These are phyloP conservation scores for Acacia concinna DNA, from an alignment of 331 rosid species.

Conservation along the genomic window DNA sequence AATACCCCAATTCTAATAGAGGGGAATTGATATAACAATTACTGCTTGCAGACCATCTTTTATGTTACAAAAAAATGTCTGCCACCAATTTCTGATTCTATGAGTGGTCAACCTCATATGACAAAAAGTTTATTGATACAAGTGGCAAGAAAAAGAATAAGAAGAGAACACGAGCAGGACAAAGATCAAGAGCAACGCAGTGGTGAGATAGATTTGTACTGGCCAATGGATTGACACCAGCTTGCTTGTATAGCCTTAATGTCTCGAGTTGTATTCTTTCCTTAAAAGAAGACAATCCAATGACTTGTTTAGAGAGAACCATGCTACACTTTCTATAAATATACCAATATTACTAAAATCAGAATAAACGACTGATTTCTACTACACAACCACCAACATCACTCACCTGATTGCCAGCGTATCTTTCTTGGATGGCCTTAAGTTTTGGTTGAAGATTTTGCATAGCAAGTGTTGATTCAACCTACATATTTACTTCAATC, in stretches of 20 bases:
- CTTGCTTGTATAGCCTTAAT: slow-evolving; percentile 84
- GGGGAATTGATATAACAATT: not conserved
- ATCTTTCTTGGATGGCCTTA: slow-evolving; percentile 97
- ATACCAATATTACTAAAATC: slow-evolving; percentile 12
- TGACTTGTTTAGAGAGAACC: slow-evolving; percentile 37
- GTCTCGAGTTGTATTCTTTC: slow-evolving; percentile 99
- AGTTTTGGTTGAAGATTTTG: slow-evolving; percentile 97
- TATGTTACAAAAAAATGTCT: not conserved
- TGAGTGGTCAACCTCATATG: slow-evolving; percentile 16
- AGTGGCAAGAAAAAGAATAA: slow-evolving; percentile 22
- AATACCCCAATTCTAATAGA: slow-evolving; percentile 6
- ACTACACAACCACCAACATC: slow-evolving; percentile 25
- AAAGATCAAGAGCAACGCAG: not conserved
- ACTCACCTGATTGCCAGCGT: slow-evolving; percentile 94
- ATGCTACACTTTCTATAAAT: slow-evolving; percentile 1
- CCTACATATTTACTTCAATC: slow-evolving; percentile 53
- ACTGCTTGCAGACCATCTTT: slow-evolving; percentile 16
- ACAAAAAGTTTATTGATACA: slow-evolving; percentile 11
- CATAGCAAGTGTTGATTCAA: slow-evolving; percentile 95
- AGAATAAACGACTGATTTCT: slow-evolving; percentile 12
- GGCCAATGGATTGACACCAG: slow-evolving; percentile 98
- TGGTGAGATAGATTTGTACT: slow-evolving; percentile 43
- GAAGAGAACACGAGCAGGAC: not conserved
- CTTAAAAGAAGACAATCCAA: slow-evolving; percentile 52
- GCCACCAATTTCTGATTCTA: slow-evolving; percentile 7